Evolutionary conservation across 1,139 yeast genomes (phyloP), one percentile per base, ranked within the genome.

Genomic region (Saccharomyces hybrid): DNA sequence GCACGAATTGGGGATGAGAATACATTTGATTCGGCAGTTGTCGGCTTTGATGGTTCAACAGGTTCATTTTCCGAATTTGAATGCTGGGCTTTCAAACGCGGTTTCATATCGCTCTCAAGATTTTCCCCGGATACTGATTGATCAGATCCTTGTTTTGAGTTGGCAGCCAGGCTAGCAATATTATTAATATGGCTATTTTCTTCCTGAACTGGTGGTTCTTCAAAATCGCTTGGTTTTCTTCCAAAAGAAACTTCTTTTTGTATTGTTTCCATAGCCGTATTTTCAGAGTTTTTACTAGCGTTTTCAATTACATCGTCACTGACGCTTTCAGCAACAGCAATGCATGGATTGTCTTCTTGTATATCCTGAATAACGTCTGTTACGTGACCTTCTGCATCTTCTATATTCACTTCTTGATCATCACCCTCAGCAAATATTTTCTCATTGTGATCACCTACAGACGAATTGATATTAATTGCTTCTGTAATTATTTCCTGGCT

Each of bases 1-100:
- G 59, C 61, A 20, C 52, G 58, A 13, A 50, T 41, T 7, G 65
- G 63, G 5, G 62, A 56, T 4, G 54, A 50, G 2, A 61, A 48
- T 9, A 57, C 34, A 4, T 31, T 31, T 31, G 34, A 31, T 31
- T 31, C 34, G 34, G 34, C 34, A 4, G 34, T 31, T 31, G 4
- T 4, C 4, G 34, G 34, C 34, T 31, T 31, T 31, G 34, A 31
- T 4, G 4, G 34, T 31, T 31, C 34, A 31, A 31, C 6, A 31
- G 34, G 34, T 31, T 31, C 34, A 31, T 31, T 3, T 31, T 31
- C 34, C 6, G 14, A 4, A 31, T 31, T 31, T 31, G 34, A 31
- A 31, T 31, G 34, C 34, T 31, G 34, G 14, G 6, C 34, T 4
- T 31, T 4, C 34, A 31, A 11, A 31, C 6, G 4, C 4, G 34